Percentiles rank a stretch among this genome's conserved stretches.
phyloP scores from a whole-genome alignment of 2,329 filamentous ascomycete genomes.

The Septoria linicola region DNA sequence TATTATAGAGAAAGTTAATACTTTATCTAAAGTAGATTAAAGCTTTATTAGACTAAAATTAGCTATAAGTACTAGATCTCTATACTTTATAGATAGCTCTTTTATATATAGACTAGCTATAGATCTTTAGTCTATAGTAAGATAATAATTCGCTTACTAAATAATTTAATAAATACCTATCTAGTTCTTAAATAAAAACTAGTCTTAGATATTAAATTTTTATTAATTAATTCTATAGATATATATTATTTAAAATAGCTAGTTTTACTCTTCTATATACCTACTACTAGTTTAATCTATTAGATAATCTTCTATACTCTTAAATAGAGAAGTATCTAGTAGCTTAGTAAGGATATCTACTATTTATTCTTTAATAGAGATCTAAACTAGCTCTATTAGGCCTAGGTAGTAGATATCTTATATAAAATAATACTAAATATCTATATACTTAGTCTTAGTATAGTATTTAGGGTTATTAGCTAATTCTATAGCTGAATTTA shows the following conservation, averaged over 20 bases:
- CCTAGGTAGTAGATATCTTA: background rate
- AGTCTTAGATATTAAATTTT: background rate
- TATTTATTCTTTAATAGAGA: slow-evolving; percentile 15
- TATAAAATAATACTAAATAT: slow-evolving; percentile 18
- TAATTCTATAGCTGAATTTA: slow-evolving; percentile 12
- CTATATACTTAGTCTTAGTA: slow-evolving; percentile 12
- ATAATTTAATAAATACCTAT: no score
- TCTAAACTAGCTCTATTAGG: slow-evolving; percentile 9
- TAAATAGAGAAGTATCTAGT: slow-evolving; percentile 3
- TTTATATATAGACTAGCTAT: background rate
- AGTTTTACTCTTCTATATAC: no score
- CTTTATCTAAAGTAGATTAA: no score
- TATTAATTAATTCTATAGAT: background rate
- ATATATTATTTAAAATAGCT: no score
- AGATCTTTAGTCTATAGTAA: background rate
- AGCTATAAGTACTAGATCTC: background rate
- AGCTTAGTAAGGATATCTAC: slow-evolving; percentile 8
- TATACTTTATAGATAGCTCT: background rate
- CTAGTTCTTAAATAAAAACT: background rate
- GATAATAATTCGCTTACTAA: background rate
- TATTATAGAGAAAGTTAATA: background rate
- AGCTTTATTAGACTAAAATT: background rate
- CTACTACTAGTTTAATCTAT: background rate
- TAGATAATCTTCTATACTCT: slow-evolving; percentile 1
- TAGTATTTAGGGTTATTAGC: slow-evolving; percentile 9